These are phyloP conservation scores for Neoboletus subvelutipes DNA, from an alignment of 768 basidiomycete species.

Conservation along the genomic window DNA sequence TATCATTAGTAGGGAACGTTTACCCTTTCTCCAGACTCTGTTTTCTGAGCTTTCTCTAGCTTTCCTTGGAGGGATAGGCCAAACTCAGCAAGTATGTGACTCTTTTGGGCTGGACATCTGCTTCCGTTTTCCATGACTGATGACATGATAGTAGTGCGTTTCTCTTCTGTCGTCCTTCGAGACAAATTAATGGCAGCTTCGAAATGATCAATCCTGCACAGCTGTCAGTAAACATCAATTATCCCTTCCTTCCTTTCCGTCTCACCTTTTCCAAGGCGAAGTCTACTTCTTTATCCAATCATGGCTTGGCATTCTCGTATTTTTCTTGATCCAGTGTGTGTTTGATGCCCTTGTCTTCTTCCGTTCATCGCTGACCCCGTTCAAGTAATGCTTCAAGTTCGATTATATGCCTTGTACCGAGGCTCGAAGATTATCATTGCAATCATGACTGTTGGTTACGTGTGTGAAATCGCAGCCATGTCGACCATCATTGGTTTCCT, in stretches of 20 bases:
- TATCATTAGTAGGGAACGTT: neutral
- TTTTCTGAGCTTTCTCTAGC: constrained; percentile 3
- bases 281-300: constrained; percentile 5
- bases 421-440: constrained; percentile 5
- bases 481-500: neutral
- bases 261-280: constrained; percentile 11
- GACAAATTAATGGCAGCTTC: neutral
- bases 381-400: constrained; percentile 15
- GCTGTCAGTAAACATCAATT: neutral
- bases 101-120: neutral
- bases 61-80: constrained; percentile 12
- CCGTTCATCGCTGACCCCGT: neutral
- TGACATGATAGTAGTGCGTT: constrained; percentile 7
- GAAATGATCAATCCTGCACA: neutral
- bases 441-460: constrained; percentile 2
- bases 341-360: neutral
- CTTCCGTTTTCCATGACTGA: neutral
- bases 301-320: neutral
- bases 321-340: constrained; percentile 1
- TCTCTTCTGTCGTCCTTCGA: neutral
- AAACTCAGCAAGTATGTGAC: constrained; percentile 8
- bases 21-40: neutral
- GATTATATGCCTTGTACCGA: constrained; percentile 12
- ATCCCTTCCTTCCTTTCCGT: neutral
- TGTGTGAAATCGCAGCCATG: neutral